Evolutionary conservation across 2,329 filamentous ascomycete genomes (phyloP).

Genomic region (Pestalotiopsis fici): DNA sequence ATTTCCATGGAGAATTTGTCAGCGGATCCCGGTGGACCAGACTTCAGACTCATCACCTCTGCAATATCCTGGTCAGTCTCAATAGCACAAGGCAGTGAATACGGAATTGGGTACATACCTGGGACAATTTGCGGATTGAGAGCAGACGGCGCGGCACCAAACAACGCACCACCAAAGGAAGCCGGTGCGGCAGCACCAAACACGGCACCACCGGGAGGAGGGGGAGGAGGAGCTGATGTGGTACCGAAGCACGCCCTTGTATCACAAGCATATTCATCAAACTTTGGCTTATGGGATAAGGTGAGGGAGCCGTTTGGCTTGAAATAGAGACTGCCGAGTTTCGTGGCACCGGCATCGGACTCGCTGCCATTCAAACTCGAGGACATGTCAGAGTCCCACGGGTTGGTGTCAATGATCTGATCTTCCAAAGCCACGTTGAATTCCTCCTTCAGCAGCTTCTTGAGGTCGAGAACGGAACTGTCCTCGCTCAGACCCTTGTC

Average conservation of each 20-base stretch:
- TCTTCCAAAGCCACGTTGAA: conserved; percentile 1
- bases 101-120: neutral
- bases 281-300: neutral
- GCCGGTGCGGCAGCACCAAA: neutral
- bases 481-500: neutral
- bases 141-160: too few relatives aligned
- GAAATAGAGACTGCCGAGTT: conserved; percentile 5
- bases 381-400: neutral
- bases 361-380: neutral
- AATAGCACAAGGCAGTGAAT: neutral
- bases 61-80: neutral
- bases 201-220: neutral
- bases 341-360: neutral
- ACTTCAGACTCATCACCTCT: neutral
- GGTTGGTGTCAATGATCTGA: neutral
- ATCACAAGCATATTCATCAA: neutral
- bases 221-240: neutral
- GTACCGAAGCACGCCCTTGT: neutral
- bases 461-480: neutral
- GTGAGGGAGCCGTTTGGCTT: neutral
- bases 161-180: neutral
- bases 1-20: too few relatives aligned
- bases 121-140: neutral
- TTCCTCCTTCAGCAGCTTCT: neutral
- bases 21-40: too few relatives aligned